A percentile compares a stretch with the other conserved stretches of the same genome.
Conservation (phyloP, 208 protist genomes). For the Crithidia mellificae region DNA sequence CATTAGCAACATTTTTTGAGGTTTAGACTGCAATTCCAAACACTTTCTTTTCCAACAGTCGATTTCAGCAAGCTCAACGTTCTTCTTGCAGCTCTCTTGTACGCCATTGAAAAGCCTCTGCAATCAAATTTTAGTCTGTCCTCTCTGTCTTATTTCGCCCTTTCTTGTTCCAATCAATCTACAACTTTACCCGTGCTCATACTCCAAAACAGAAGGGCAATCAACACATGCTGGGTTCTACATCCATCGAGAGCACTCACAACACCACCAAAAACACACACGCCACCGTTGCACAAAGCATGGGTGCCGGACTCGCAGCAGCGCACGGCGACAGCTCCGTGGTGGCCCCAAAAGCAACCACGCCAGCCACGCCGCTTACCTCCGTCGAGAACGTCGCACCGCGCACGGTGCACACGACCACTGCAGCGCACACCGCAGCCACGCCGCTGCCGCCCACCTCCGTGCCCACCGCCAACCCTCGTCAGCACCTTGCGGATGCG, state of each 20-base stretch:
- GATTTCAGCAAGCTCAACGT: no score
- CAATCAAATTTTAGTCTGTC: no score
- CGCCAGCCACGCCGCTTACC: neutral
- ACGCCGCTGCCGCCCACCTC: constrained; percentile 19
- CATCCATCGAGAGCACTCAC: neutral
- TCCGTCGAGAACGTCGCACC: constrained; percentile 16
- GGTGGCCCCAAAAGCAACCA: neutral
- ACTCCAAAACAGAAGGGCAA: neutral
- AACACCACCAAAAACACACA: neutral
- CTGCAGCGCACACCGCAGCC: neutral
- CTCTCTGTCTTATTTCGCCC: neutral
- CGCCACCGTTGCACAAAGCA: neutral
- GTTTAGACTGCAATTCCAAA: no score
- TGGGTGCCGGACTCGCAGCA: constrained; percentile 13
- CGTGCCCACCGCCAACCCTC: constrained; percentile 23
- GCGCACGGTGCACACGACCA: neutral
- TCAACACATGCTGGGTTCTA: neutral
- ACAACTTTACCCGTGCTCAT: no score
- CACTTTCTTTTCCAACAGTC: no score
- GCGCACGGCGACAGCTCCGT: neutral
- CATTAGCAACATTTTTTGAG: no score
- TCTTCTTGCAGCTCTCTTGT: no score
- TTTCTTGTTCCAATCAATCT: neutral
- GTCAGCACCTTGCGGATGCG: constrained; percentile 17
- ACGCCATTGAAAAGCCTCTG: no score